Evolutionary conservation across 2,329 filamentous ascomycete genomes (phyloP).

Genomic region (Aspergillus sp.): DNA sequence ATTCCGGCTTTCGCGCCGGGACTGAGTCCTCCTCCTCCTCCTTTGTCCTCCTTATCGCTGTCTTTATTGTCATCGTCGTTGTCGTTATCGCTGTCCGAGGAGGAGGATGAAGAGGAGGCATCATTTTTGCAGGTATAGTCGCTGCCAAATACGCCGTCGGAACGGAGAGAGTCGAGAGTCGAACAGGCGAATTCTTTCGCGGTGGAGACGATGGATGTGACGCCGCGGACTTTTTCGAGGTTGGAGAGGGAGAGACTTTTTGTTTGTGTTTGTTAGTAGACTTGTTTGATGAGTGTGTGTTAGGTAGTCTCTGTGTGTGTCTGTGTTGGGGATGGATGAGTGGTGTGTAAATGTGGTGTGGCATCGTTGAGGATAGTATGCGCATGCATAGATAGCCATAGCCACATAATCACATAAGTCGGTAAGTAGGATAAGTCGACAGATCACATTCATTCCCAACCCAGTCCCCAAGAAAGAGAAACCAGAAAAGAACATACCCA

Average conservation of each 20-base stretch:
- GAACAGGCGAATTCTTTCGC: constrained; percentile 23
- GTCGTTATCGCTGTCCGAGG: not conserved
- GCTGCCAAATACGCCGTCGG: not conserved
- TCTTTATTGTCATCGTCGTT: not conserved
- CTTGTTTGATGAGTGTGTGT: no score
- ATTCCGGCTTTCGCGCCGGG: constrained; percentile 32
- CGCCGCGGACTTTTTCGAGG: constrained; percentile 24
- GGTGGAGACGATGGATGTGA: constrained; percentile 20
- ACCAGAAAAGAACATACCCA: constrained; percentile 12
- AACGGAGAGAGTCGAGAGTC: constrained; percentile 14
- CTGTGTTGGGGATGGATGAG: no score
- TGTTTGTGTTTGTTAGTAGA: not conserved
- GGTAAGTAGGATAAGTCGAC: no score
- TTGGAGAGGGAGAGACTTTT: constrained; percentile 24
- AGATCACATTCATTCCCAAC: not conserved
- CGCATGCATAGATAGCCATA: no score
- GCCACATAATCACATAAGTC: no score
- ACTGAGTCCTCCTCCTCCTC: constrained; percentile 12
- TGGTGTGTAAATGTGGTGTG: no score
- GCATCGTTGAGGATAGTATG: no score
- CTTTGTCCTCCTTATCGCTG: no score
- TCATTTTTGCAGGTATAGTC: not conserved
- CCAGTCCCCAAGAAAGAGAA: not conserved
- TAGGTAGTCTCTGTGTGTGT: no score
- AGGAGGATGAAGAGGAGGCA: not conserved